Evolutionary conservation across 306 rosid species (phyloP).

Genomic region (Glycine tomentella): DNA sequence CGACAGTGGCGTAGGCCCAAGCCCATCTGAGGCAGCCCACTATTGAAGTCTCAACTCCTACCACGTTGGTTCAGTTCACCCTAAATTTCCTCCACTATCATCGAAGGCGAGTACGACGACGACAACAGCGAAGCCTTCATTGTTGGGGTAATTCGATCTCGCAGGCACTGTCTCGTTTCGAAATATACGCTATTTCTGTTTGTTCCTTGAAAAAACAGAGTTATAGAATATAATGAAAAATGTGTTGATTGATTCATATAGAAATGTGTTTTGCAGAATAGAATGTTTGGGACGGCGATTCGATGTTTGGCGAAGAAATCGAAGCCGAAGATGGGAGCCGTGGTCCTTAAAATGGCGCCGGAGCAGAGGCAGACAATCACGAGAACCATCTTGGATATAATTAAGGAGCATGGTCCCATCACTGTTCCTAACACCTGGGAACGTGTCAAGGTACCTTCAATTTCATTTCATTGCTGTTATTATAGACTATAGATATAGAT

Average conservation of each 20-base stretch:
- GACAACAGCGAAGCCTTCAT: background rate
- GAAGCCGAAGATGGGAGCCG: constrained; percentile 78
- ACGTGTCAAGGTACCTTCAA: constrained; percentile 49
- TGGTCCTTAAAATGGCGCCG: constrained; percentile 69
- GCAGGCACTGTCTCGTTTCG: background rate
- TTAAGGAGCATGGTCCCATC: constrained; percentile 90
- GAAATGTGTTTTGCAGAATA: background rate
- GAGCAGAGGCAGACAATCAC: constrained; percentile 87
- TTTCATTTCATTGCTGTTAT: no score
- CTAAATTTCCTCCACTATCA: no score
- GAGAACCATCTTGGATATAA: constrained; percentile 69
- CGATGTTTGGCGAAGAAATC: constrained; percentile 69
- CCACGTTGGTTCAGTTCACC: no score
- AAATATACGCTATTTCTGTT: background rate
- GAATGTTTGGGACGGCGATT: constrained; percentile 73
- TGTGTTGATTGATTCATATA: background rate
- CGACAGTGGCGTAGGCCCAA: no score
- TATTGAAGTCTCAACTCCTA: no score
- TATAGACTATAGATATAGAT: no score
- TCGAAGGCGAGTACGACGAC: no score
- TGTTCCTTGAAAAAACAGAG: background rate
- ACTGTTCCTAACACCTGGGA: constrained; percentile 85
- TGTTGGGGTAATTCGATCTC: background rate
- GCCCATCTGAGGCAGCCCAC: background rate
- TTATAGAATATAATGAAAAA: background rate